Conservation (phyloP, 768 basidiomycete genomes). For the Chiua virens region DNA sequence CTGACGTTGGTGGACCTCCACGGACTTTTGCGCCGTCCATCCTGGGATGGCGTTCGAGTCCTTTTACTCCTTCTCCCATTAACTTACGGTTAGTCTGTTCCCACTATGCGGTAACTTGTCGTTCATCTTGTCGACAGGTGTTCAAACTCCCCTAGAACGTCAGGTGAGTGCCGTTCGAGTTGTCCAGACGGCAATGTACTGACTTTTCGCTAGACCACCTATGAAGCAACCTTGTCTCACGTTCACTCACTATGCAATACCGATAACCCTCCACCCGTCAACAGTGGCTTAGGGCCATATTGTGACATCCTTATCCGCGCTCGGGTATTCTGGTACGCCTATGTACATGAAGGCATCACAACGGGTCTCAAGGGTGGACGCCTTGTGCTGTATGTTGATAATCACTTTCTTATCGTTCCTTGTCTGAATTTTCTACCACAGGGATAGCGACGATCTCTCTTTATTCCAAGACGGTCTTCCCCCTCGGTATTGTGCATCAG, state of each 20-base stretch:
- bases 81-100: slow-evolving; percentile 63
- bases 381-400: slow-evolving; percentile 63
- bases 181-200: not conserved
- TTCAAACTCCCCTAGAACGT: slow-evolving; percentile 30
- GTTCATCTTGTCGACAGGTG: slow-evolving; percentile 17
- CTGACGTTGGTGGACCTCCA: slow-evolving; percentile 79
- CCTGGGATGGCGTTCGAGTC: slow-evolving; percentile 84
- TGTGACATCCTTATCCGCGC: slow-evolving; percentile 65
- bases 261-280: slow-evolving; percentile 42
- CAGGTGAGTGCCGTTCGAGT: slow-evolving; percentile 8
- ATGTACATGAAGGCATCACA: slow-evolving; percentile 81
- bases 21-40: slow-evolving; percentile 75
- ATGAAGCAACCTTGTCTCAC: slow-evolving; percentile 82
- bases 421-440: slow-evolving; percentile 29
- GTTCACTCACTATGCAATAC: slow-evolving; percentile 72
- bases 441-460: slow-evolving; percentile 73
- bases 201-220: slow-evolving; percentile 51
- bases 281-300: slow-evolving; percentile 51
- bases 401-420: not conserved
- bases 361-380: slow-evolving; percentile 85
- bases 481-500: slow-evolving; percentile 33
- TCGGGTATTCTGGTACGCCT: slow-evolving; percentile 87
- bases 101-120: not conserved
- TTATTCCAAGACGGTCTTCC: slow-evolving; percentile 68
- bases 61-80: slow-evolving; percentile 80